A percentile compares a stretch with the other conserved stretches of the same genome.
Evolutionary conservation across 768 basidiomycete species (phyloP).

Genomic region (Trametes cubensis): DNA sequence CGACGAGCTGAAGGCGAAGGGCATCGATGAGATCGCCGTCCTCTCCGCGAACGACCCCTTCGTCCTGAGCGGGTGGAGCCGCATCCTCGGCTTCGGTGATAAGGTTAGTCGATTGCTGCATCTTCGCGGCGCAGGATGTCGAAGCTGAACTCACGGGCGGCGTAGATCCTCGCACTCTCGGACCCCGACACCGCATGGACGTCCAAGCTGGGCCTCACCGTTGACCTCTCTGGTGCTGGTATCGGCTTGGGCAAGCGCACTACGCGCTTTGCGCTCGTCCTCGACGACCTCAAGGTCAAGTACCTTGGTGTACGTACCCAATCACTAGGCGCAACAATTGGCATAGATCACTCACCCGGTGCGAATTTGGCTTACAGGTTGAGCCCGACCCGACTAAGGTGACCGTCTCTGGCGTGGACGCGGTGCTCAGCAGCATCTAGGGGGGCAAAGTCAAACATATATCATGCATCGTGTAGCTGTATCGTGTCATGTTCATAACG

Average conservation of each 20-base stretch:
- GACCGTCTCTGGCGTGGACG: conserved; percentile 39
- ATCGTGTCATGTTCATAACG: not conserved
- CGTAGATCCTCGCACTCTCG: conserved; percentile 37
- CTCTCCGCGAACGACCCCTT: conserved; percentile 80
- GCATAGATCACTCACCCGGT: not conserved
- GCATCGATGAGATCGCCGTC: conserved; percentile 68
- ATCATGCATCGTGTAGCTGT: not conserved
- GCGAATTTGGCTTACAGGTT: conserved; percentile 17
- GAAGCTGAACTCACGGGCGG: not conserved
- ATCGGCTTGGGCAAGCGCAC: conserved; percentile 42
- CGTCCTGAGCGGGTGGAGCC: conserved; percentile 52
- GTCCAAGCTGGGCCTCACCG: conserved; percentile 46
- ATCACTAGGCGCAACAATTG: not conserved
- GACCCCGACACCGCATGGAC: conserved; percentile 40
- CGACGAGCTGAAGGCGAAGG: conserved; percentile 74
- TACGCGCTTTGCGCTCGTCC: conserved; percentile 58
- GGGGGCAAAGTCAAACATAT: not conserved
- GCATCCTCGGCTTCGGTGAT: conserved; percentile 50
- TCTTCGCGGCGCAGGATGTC: no score
- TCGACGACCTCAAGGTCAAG: conserved; percentile 71
- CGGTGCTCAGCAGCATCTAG: conserved; percentile 42
- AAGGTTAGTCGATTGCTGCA: conserved; percentile 43
- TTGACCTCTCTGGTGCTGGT: conserved; percentile 46
- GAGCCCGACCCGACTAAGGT: conserved; percentile 38
- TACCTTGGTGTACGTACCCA: conserved; percentile 47